These are phyloP conservation scores for Galerina marginata DNA, from an alignment of 768 basidiomycete genomes.

Conservation along the genomic window DNA sequence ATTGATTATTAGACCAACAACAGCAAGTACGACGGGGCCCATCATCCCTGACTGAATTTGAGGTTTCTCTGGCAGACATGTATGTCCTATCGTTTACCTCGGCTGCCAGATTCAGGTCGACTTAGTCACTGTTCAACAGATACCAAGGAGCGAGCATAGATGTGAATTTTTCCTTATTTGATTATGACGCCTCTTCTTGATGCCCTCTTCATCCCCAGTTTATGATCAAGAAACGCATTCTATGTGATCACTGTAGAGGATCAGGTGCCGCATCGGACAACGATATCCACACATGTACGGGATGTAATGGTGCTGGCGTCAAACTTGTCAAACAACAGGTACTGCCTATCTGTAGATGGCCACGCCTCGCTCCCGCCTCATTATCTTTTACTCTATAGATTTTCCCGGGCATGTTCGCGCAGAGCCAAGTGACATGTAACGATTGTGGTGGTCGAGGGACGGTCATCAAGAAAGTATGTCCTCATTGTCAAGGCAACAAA, in stretches of 20 bases:
- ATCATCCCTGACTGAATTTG: conserved; percentile 79
- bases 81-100: conserved; percentile 39
- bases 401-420: conserved; percentile 96
- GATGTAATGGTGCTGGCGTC: conserved; percentile 86
- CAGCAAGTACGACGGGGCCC: conserved; percentile 79
- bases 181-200: conserved; percentile 7
- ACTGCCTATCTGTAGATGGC: neutral
- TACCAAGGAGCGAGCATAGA: conserved; percentile 90
- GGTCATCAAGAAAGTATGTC: conserved; percentile 77
- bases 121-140: conserved; percentile 40
- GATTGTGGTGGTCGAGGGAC: conserved; percentile 87
- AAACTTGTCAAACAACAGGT: conserved; percentile 86
- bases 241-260: conserved; percentile 97
- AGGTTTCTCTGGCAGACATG: conserved; percentile 87
- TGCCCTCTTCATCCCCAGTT: conserved; percentile 56
- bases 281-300: conserved; percentile 86
- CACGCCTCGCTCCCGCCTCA: neutral
- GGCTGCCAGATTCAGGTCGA: neutral
- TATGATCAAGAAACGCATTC: conserved; percentile 86
- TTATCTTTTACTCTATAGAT: conserved; percentile 46
- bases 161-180: conserved; percentile 42
- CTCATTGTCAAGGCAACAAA: conserved; percentile 83
- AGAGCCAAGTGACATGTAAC: conserved; percentile 82
- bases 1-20: conserved; percentile 42
- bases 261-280: conserved; percentile 89